phyloP scores from a whole-genome alignment of 2,329 filamentous ascomycete genomes.

The Phaeoacremonium minimum region DNA sequence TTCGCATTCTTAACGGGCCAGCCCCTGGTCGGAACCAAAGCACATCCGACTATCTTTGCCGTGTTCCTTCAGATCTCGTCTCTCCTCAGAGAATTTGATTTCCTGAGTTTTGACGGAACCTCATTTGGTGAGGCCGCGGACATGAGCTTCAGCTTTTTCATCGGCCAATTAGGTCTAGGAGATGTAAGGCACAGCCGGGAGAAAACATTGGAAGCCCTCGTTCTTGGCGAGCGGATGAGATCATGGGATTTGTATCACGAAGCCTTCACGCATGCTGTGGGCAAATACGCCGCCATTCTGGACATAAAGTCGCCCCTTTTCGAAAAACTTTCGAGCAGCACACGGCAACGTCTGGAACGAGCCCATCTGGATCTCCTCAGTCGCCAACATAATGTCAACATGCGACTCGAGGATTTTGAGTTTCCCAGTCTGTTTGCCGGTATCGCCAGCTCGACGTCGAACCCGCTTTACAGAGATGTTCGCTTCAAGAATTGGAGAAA shows the following conservation, averaged over 20 bases:
- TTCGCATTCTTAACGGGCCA: constrained; percentile 64
- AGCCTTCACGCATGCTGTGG: constrained; percentile 85
- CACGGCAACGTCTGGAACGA: constrained; percentile 75
- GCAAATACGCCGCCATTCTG: constrained; percentile 74
- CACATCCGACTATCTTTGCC: constrained; percentile 46
- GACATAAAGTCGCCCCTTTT: constrained; percentile 65
- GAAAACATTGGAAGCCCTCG: constrained; percentile 82
- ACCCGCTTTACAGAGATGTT: constrained; percentile 70
- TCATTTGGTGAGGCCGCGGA: constrained; percentile 58
- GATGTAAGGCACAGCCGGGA: constrained; percentile 81
- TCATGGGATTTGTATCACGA: constrained; percentile 82
- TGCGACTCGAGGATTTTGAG: constrained; percentile 79
- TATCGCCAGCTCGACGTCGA: constrained; percentile 77
- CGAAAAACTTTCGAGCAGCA: constrained; percentile 63
- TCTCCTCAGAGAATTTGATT: constrained; percentile 53
- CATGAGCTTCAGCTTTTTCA: constrained; percentile 67
- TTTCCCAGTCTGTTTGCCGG: constrained; percentile 89
- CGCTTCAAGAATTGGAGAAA: constrained; percentile 81
- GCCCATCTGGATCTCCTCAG: constrained; percentile 75
- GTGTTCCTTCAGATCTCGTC: constrained; percentile 50
- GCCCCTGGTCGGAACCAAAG: constrained; percentile 54
- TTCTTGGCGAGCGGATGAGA: constrained; percentile 85
- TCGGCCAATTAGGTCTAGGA: constrained; percentile 70
- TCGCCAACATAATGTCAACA: constrained; percentile 65
- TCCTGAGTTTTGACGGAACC: constrained; percentile 49